A percentile compares a stretch with the other conserved stretches of the same genome.
phyloP scores from a whole-genome alignment of 257 asterid genomes.

The Asclepias syriaca region DNA sequence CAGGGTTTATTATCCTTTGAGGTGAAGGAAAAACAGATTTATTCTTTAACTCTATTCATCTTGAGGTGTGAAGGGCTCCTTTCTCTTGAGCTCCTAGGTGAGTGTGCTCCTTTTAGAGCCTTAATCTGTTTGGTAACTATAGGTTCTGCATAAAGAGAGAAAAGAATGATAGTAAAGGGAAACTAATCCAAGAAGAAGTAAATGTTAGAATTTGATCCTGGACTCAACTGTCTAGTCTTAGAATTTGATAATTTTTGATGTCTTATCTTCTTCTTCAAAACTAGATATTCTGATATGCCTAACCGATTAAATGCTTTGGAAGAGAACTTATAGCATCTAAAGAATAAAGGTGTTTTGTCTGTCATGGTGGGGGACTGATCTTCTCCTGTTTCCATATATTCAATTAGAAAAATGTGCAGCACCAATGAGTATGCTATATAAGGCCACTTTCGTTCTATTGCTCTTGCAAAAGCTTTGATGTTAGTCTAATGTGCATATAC shows the following conservation, averaged over 20 bases:
- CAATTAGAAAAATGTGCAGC: background rate
- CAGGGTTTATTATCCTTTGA: too few species aligned
- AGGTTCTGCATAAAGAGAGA: too few species aligned
- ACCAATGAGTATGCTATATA: background rate
- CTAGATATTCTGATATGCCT: background rate
- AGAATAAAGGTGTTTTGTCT: background rate
- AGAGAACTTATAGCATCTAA: background rate
- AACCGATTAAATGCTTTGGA: background rate
- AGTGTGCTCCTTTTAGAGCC: too few species aligned
- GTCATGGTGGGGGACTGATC: background rate
- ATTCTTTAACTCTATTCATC: too few species aligned
- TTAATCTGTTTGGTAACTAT: too few species aligned
- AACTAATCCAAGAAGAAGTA: too few species aligned
- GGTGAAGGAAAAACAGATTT: too few species aligned
- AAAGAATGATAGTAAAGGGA: too few species aligned
- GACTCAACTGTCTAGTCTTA: background rate
- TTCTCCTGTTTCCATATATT: background rate
- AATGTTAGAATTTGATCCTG: background rate
- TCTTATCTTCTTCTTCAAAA: background rate
- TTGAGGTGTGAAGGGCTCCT: too few species aligned
- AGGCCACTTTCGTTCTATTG: too few species aligned
- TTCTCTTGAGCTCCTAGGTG: too few species aligned
- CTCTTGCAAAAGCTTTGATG: background rate
- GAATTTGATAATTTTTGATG: background rate
- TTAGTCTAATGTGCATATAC: background rate